These are phyloP conservation scores for Ophiostoma pallidulum DNA, from an alignment of 2,329 filamentous ascomycete species.

Conservation along the genomic window DNA sequence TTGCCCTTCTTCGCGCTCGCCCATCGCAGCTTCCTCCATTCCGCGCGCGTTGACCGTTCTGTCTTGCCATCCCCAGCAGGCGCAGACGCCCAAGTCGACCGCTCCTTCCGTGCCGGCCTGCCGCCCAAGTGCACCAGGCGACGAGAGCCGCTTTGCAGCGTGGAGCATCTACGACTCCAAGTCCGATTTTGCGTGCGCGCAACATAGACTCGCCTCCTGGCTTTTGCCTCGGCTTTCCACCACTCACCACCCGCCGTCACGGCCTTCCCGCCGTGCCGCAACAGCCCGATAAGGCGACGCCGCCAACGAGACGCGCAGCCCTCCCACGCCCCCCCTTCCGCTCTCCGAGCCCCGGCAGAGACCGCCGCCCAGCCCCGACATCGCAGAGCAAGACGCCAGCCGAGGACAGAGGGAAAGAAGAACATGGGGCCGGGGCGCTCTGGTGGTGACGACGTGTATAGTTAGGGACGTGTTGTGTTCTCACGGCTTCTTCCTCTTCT, in stretches of 20 bases:
- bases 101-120: neutral
- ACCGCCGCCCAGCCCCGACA: neutral
- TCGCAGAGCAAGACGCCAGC: neutral
- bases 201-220: too few species aligned
- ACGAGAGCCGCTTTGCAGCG: too few species aligned
- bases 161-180: too few species aligned
- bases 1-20: neutral
- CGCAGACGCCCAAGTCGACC: neutral
- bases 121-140: too few species aligned
- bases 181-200: too few species aligned
- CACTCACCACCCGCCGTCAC: too few species aligned
- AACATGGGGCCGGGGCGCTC: constrained; percentile 4
- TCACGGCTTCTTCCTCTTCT: neutral
- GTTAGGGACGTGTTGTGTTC: neutral
- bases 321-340: too few species aligned
- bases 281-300: too few species aligned
- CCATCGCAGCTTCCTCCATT: neutral
- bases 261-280: too few species aligned
- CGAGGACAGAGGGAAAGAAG: neutral
- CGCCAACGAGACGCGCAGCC: too few species aligned
- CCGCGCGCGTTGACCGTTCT: neutral
- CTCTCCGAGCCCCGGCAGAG: too few species aligned
- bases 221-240: too few species aligned
- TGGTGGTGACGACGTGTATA: constrained; percentile 8
- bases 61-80: neutral